phyloP scores from a whole-genome alignment of 1,284 basidiomycete species.

The Phlebopus sp. region DNA sequence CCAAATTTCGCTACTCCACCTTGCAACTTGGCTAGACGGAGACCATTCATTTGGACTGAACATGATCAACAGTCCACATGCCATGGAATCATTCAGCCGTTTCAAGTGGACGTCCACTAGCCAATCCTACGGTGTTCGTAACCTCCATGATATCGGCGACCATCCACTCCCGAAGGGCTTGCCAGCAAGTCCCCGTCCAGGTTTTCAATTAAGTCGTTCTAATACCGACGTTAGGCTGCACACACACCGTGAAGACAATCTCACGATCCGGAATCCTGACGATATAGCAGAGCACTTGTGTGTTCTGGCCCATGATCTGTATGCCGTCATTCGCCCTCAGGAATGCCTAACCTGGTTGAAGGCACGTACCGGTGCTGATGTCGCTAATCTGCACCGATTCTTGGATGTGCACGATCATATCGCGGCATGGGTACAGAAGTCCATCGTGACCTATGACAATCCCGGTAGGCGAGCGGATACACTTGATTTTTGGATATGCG shows the following conservation, averaged over 20 bases:
- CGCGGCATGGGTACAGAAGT: conserved; percentile 62
- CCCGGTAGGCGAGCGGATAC: conserved; percentile 53
- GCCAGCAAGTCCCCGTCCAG: conserved; percentile 11
- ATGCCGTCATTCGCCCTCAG: conserved; percentile 54
- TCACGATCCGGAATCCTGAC: conserved; percentile 50
- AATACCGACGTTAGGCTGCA: conserved; percentile 3
- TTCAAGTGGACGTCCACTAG: conserved; percentile 12
- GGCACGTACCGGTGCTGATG: conserved; percentile 35
- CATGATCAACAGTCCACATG: conserved; percentile 32
- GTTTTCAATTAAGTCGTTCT: conserved; percentile 21
- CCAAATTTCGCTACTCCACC: conserved; percentile 35
- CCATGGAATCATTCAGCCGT: conserved; percentile 22
- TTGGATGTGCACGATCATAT: conserved; percentile 60
- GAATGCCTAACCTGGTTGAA: conserved; percentile 60
- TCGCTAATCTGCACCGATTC: conserved; percentile 52
- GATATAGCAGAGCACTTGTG: conserved; percentile 65
- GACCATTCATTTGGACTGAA: conserved; percentile 33
- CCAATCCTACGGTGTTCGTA: not conserved
- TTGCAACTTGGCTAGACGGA: conserved; percentile 41
- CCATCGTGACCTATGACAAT: conserved; percentile 50
- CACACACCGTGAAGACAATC: conserved; percentile 41
- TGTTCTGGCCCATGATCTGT: conserved; percentile 55
- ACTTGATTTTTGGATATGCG: conserved; percentile 73
- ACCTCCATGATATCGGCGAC: not conserved
- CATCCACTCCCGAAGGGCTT: conserved; percentile 20